Evolutionary conservation across 805 yeast genomes (phyloP), one percentile per base, ranked within the genome.

Genomic region (Saccharomycopsis malanga): DNA sequence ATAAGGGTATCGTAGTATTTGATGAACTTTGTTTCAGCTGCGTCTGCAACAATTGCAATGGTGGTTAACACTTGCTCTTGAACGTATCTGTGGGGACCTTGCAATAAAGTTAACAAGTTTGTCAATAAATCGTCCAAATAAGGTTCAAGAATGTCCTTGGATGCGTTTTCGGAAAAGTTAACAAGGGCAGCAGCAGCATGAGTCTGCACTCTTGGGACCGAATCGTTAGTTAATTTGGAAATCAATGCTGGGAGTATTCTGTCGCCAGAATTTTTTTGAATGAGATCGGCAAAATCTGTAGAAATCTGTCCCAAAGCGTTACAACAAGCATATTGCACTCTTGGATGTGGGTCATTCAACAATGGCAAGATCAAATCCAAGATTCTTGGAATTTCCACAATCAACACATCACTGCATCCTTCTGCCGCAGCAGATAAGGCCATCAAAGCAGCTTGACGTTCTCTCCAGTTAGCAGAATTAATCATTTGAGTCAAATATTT

Each of bases 101-200:
- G 88, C 49, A 93, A 72, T 22, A 91, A 69, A 1, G 77, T 81
- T 47, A 93, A 71, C 53, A 93, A 69, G 56, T 86, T 83, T 29
- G 79, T 73, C 49, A 93, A 71, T 57, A 93, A 69, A 55, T 73
- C 78, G 62, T 93, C 98, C 59, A 93, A 72, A 58, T 84, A 89
- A n/a, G 98, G 98, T 59, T 88, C 96, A 56, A 93, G 69, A 9
- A 81, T 77, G 53, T 85, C 95, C 59, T 87, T 84, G 4, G 86
- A 69, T 2, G 98, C 96, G 54, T 84, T 87, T 65, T 93, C 98
- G 35, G 91, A 79, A 62, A 93, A 93, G 63, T 93, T 93, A 39
- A 93, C 98, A 58, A 91, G 71, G 0, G 98, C 98, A 44, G 98
- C 98, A 37, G 98, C 97, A 15, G 97, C 98, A 61, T 93, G 98